Evolutionary conservation across 116 monocot species (phyloP).

Genomic region (Trichopus zeylanicus): DNA sequence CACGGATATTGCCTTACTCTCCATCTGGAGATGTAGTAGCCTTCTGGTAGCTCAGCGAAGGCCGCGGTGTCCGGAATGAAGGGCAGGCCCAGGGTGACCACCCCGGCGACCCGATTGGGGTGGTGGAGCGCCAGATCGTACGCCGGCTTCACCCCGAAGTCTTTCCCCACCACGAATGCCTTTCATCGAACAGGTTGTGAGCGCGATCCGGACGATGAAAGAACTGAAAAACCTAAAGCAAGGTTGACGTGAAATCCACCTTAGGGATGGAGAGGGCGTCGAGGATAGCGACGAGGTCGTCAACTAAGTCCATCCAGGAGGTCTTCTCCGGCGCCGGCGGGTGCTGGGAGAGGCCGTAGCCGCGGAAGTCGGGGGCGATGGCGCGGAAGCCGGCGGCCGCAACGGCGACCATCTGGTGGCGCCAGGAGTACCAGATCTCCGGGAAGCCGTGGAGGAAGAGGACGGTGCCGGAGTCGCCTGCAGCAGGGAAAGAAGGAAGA

Average conservation of each 20-base stretch:
- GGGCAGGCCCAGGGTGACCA: constrained; percentile 32
- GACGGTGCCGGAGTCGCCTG: constrained; percentile 34
- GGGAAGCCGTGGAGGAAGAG: constrained; percentile 63
- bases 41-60: constrained; percentile 4
- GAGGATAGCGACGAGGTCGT: constrained; percentile 44
- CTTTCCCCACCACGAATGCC: constrained; percentile 45
- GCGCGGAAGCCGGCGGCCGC: constrained; percentile 51
- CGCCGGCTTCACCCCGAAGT: constrained; percentile 37
- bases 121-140: constrained; percentile 24
- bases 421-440: constrained; percentile 80
- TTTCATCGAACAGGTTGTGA: background rate
- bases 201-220: too few relatives aligned
- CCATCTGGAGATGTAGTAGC: constrained; percentile 30
- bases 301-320: constrained; percentile 26
- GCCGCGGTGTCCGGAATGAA: constrained; percentile 2
- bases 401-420: constrained; percentile 58
- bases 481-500: too few relatives aligned
- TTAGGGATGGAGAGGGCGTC: constrained; percentile 30
- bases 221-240: background rate
- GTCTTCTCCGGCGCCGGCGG: constrained; percentile 29
- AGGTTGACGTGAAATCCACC: background rate
- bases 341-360: constrained; percentile 51
- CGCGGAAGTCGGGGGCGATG: constrained; percentile 48
- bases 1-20: constrained; percentile 10
- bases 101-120: constrained; percentile 25